Evolutionary conservation across 352 stramenopile species (phyloP).

Genomic region (Elongisporangium prolatum): DNA sequence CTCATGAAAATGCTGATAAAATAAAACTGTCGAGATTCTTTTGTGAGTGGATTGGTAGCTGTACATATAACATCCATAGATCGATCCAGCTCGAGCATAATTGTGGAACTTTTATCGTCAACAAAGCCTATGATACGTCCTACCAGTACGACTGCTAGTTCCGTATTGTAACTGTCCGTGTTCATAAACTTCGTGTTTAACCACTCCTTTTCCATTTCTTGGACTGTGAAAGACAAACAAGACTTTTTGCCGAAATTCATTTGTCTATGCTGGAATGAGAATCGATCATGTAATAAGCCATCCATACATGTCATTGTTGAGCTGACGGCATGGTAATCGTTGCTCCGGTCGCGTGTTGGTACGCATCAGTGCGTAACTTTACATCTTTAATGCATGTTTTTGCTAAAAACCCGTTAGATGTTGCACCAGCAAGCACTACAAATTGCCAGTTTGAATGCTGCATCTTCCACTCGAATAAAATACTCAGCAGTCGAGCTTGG

Average conservation of each 20-base stretch:
- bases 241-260: slow-evolving; percentile 20
- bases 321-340: slow-evolving; percentile 13
- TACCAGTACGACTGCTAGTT: slow-evolving; percentile 33
- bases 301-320: slow-evolving; percentile 4
- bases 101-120: slow-evolving; percentile 38
- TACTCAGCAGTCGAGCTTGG: slow-evolving; percentile 37
- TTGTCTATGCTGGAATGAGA: slow-evolving; percentile 36
- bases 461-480: slow-evolving; percentile 75
- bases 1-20: slow-evolving; percentile 51
- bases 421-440: slow-evolving; percentile 38
- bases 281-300: slow-evolving; percentile 35
- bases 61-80: slow-evolving; percentile 45
- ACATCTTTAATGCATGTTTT: slow-evolving; percentile 38
- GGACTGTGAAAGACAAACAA: slow-evolving; percentile 18
- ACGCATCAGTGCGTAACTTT: slow-evolving; percentile 34
- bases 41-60: slow-evolving; percentile 44
- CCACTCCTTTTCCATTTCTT: background rate
- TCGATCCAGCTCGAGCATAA: slow-evolving; percentile 68
- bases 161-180: slow-evolving; percentile 11
- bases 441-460: slow-evolving; percentile 36
- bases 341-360: slow-evolving; percentile 37
- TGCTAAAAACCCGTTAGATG: slow-evolving; percentile 24
- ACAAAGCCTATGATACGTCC: slow-evolving; percentile 75
- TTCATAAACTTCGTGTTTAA: slow-evolving; percentile 7
- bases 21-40: slow-evolving; percentile 33